Evolutionary conservation across 345 rosid genomes (phyloP).

Genomic region (Euclidium syriacum): DNA sequence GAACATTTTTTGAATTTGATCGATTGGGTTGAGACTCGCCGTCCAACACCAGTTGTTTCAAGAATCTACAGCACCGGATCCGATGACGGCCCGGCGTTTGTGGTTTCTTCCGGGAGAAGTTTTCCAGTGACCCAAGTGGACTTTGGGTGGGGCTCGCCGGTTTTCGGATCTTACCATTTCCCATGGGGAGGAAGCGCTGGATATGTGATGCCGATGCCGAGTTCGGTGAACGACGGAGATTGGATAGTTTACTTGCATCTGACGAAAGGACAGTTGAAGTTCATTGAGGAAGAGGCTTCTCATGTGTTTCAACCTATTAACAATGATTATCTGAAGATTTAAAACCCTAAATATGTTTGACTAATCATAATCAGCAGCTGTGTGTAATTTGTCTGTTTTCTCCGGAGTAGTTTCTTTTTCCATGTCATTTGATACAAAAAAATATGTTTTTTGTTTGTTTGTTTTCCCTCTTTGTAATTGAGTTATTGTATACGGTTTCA

Average conservation of each 20-base stretch:
- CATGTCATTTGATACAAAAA: background rate
- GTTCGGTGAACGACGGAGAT: slow-evolving; percentile 36
- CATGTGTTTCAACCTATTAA: slow-evolving; percentile 39
- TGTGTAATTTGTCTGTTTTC: background rate
- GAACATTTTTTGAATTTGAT: slow-evolving; percentile 70
- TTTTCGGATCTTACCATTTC: slow-evolving; percentile 46
- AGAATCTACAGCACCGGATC: slow-evolving; percentile 43
- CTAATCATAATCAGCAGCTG: background rate
- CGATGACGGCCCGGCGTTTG: slow-evolving; percentile 53
- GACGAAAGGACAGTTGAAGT: slow-evolving; percentile 33
- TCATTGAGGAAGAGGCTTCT: slow-evolving; percentile 37
- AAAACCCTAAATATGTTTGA: background rate
- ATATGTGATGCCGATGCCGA: slow-evolving; percentile 61
- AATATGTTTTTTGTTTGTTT: too few species aligned
- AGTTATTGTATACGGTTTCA: too few species aligned
- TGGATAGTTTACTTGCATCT: slow-evolving; percentile 55
- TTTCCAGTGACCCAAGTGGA: slow-evolving; percentile 47
- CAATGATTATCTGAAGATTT: slow-evolving; percentile 33
- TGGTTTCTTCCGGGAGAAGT: slow-evolving; percentile 67
- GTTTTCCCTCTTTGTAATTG: slow-evolving; percentile 1
- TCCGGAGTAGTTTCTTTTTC: background rate
- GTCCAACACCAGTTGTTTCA: slow-evolving; percentile 47
- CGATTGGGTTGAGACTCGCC: slow-evolving; percentile 71
- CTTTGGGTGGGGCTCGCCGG: slow-evolving; percentile 53
- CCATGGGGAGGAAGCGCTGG: slow-evolving; percentile 51